Evolutionary conservation across 768 basidiomycete genomes (phyloP), one percentile per base, ranked within the genome.

Genomic region (Chiua virens): DNA sequence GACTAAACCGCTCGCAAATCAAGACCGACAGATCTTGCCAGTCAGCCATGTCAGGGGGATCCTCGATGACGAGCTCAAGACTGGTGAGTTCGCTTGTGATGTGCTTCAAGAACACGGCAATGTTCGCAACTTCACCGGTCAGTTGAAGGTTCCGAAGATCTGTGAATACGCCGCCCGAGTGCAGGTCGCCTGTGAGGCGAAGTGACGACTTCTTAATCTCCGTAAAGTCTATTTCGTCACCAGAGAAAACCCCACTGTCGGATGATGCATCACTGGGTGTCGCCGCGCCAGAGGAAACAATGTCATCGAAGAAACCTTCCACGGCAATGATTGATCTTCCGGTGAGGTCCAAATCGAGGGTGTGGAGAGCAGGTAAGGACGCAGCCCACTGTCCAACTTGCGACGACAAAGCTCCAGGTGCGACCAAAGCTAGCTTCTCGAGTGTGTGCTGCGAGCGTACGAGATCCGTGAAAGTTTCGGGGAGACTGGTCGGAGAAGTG

Each of bases 261-360:
- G 78, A 84, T 45, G 86, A 83, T 14, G 81, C 76, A 11, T 86
- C 87, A 55, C 76, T 81, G 7, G 88, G 89, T 13, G 87, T 86
- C 25, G 80, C 80, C 53, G 75, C 75, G n/a, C 88, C 89, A 1
- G 87, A 88, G 37, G 79, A 75, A 54, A 73, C 71, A 56, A 89
- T 72, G 47, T 87, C 82, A 63, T 84, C 83, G 65, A 91, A 91
- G 68, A 91, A 91, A 18, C 85, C 85, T 69, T 89, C 86, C n/a
- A 89, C 83, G 0, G 85, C 83, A 27, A 81, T 81, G 47, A 78
- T 69, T 4, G 84, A 80, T 49, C 86, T 75, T 49, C 83, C 85
- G 0, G 86, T 81, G 22, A 91, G 76, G 63, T 91, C 89, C 42
- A 91, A 73, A 60, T 86, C 81, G 50, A 91, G 71, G 44, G 75